Percentiles rank a stretch among this genome's conserved stretches.
These are phyloP conservation scores for Aspergillus asperescens DNA, from an alignment of 495 filamentous ascomycete genomes.

Conservation along the genomic window DNA sequence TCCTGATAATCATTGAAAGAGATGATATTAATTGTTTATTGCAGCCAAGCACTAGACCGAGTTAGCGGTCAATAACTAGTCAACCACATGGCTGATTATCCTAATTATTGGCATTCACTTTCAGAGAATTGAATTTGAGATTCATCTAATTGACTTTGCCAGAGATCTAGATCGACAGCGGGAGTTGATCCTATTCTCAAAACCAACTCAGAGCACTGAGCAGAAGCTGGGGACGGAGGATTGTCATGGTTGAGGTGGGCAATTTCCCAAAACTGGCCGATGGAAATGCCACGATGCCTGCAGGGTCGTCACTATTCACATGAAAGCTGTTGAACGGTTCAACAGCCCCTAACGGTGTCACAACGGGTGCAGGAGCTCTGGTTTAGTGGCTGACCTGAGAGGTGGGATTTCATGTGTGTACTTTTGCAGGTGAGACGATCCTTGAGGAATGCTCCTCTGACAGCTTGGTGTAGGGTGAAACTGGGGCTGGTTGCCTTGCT, in stretches of 20 bases:
- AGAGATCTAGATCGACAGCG: not conserved
- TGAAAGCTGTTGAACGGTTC: not conserved
- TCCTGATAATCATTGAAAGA: not conserved
- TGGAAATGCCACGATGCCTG: conserved; percentile 1
- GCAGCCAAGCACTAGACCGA: not conserved
- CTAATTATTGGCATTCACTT: not conserved
- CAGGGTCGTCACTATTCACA: conserved; percentile 6
- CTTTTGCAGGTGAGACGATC: no score
- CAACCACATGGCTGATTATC: not conserved
- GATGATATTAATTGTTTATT: not conserved
- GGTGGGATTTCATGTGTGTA: no score
- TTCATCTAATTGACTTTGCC: conserved; percentile 14
- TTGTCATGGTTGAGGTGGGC: no score
- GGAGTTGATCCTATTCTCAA: not conserved
- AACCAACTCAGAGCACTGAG: not conserved
- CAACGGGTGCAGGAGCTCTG: not conserved
- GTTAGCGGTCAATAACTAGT: not conserved
- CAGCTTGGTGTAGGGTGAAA: conserved; percentile 1
- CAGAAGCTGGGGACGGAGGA: not conserved
- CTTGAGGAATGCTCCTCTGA: not conserved
- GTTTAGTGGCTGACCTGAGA: no score
- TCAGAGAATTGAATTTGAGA: not conserved
- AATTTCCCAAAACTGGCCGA: no score
- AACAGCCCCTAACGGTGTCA: not conserved
- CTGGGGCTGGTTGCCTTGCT: conserved; percentile 10